Conservation (phyloP, 371 early-diverging fungal species). For the Mucor indicus region DNA sequence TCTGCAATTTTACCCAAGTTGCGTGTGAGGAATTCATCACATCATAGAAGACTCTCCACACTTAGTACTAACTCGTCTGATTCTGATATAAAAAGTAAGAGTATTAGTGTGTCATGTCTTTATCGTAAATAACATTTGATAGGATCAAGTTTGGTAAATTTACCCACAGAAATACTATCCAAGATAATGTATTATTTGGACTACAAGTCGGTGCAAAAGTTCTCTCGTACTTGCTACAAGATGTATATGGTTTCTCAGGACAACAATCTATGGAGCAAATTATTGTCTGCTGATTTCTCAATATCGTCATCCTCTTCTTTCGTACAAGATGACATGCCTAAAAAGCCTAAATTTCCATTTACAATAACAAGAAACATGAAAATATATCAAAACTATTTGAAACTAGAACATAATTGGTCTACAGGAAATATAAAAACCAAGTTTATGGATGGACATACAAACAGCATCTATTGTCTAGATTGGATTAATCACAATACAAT, state of each 20-base stretch:
- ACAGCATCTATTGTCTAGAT: slow-evolving; percentile 94
- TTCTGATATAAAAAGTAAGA: background rate
- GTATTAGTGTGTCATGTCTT: background rate
- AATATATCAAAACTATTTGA: slow-evolving; percentile 25
- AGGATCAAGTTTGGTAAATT: background rate
- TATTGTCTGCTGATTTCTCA: slow-evolving; percentile 23
- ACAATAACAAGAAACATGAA: background rate
- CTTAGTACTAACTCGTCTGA: background rate
- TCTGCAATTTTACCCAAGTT: slow-evolving; percentile 18
- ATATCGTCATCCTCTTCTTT: slow-evolving; percentile 3
- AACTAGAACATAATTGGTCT: slow-evolving; percentile 32
- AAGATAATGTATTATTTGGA: slow-evolving; percentile 24
- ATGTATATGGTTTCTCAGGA: slow-evolving; percentile 22
- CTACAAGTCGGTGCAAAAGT: slow-evolving; percentile 13
- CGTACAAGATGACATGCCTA: too few species aligned
- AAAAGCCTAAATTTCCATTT: background rate
- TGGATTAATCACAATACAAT: slow-evolving; percentile 67
- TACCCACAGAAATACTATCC: slow-evolving; percentile 31
- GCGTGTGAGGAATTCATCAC: background rate
- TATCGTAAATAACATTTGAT: background rate
- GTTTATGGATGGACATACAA: slow-evolving; percentile 77
- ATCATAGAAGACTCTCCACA: slow-evolving; percentile 8
- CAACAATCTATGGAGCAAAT: slow-evolving; percentile 24
- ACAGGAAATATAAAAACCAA: slow-evolving; percentile 32
- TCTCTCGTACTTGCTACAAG: slow-evolving; percentile 22